Evolutionary conservation across 2,329 filamentous ascomycete species (phyloP).

Genomic region (Penicillium brasilianum): DNA sequence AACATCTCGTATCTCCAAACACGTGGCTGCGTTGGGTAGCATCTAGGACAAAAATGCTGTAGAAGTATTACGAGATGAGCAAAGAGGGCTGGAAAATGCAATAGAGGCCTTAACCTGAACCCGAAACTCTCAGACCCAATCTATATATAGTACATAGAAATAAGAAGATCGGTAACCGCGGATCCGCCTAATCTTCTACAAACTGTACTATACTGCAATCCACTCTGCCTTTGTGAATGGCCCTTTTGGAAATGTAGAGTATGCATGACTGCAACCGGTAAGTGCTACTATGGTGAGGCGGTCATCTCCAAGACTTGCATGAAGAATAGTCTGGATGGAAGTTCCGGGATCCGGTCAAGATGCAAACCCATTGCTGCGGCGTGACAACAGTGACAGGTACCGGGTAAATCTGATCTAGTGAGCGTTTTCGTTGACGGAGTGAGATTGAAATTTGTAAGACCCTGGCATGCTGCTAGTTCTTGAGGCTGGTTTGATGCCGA

Average conservation of each 20-base stretch:
- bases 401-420: constrained; percentile 21
- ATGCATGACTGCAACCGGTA: constrained; percentile 7
- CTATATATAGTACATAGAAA: constrained; percentile 14
- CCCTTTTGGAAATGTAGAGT: constrained; percentile 10
- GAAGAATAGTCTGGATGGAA: constrained; percentile 18
- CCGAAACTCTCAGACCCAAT: background rate
- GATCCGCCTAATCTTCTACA: background rate
- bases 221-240: constrained; percentile 16
- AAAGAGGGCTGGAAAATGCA: background rate
- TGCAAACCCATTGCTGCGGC: constrained; percentile 26
- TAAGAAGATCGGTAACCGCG: constrained; percentile 12
- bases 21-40: constrained; percentile 1
- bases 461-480: constrained; percentile 1
- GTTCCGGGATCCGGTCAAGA: constrained; percentile 21
- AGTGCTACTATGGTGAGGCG: constrained; percentile 16
- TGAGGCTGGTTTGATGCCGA: background rate
- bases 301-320: constrained; percentile 20
- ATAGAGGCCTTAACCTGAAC: background rate
- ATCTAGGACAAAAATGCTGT: background rate
- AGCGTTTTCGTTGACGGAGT: constrained; percentile 17
- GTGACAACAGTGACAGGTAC: constrained; percentile 30
- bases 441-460: constrained; percentile 27
- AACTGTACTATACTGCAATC: background rate
- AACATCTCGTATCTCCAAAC: constrained; percentile 10
- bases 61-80: background rate